Base-by-base conservation (phyloP, 1,139 yeast genomes). In the Yamadazyma siamensis region DNA sequence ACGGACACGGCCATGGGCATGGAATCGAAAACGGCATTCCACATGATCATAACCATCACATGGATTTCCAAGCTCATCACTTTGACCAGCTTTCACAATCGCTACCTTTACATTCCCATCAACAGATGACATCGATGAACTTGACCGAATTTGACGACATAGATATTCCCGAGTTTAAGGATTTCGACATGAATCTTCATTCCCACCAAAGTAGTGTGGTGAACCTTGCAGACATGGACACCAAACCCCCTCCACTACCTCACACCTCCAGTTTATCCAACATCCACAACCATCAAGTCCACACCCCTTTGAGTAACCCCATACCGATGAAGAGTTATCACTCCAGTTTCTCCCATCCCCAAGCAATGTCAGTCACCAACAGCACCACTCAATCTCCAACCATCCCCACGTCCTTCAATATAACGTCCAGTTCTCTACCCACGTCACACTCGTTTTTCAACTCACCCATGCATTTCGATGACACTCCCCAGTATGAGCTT, bases 171-270 rank as follows among this genome's bases (percentile, higher is more conserved):
- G 32, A 28, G 7, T 28, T 30, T 13, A 28, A 36, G 9, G 33
- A 34, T 17, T 12, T 29, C 28, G 38, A 31, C 8, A 11, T 30
- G 28, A 35, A 28, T 4, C 22, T 32, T 6, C 44, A 39, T 31
- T 40, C 45, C 12, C 45, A 43, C 31, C 40, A 39, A 17, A 39
- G 35, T 23, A 39, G 44, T 26, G 32, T 42, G 6, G 33, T 39
- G 2, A 43, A 42, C 21, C 19, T 42, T n/a, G 23, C 21, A n/a
- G 43, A 39, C 16, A 17, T 39, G 7, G 35, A 34, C 9, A 25
- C 21, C 12, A 25, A 25, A 9, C 29, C 36, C 5, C 31, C 36
- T 6, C 6, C 18, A n/a, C 23, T 30, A 9, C 18, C 16, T 4
- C 36, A 33, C 22, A 26, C 39, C 3, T 12, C 26, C 2, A 33